These are phyloP conservation scores for Celoporthe dispersa DNA, from an alignment of 2,329 filamentous ascomycete genomes.

Conservation along the genomic window DNA sequence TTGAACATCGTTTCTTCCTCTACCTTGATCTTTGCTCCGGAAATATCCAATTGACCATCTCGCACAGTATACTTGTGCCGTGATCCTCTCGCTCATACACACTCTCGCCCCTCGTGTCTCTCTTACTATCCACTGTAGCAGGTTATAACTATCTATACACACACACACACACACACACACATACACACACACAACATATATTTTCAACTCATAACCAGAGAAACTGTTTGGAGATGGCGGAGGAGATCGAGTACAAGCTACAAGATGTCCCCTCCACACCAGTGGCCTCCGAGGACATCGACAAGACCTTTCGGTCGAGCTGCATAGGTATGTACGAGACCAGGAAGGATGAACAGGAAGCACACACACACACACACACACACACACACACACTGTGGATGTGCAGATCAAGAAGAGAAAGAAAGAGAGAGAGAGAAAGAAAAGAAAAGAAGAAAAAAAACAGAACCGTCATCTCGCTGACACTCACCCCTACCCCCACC, in stretches of 20 bases:
- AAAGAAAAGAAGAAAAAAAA: constrained; percentile 1
- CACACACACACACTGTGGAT: background rate
- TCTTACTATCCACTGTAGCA: no score
- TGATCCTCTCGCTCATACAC: background rate
- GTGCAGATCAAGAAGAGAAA: no score
- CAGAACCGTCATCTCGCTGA: background rate
- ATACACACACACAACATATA: no score
- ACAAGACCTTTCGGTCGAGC: constrained; percentile 64
- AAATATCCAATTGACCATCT: background rate
- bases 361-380: background rate
- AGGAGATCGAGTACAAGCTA: constrained; percentile 59
- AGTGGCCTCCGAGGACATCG: constrained; percentile 59
- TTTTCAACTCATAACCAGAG: background rate
- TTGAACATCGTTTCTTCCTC: background rate
- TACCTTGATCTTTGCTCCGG: no score
- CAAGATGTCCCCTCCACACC: constrained; percentile 55
- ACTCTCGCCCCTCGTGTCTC: background rate
- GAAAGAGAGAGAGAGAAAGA: no score
- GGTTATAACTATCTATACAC: no score
- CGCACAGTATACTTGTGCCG: background rate
- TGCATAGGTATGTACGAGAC: constrained; percentile 57
- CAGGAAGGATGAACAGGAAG: background rate
- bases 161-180: no score
- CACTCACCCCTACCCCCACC: background rate
- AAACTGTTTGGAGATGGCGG: constrained; percentile 36